Evolutionary conservation across 1,139 yeast genomes (phyloP).

Genomic region (Debaryomyces coudertii): DNA sequence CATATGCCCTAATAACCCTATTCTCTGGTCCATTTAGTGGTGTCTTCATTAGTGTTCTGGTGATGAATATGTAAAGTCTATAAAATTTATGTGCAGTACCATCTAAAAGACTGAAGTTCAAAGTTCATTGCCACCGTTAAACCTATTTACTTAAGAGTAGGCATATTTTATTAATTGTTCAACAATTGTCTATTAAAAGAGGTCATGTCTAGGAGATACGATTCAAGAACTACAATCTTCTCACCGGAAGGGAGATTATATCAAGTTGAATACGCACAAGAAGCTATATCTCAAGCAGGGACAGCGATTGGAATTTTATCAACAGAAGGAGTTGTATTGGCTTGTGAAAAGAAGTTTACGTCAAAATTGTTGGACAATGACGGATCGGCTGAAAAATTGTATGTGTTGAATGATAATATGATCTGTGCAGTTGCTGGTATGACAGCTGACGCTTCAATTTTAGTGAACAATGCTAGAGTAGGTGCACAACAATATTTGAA

Average conservation of each 20-base stretch:
- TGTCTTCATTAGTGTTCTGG: neutral
- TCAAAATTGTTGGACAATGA: slow-evolving; percentile 92
- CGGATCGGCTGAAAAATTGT: slow-evolving; percentile 89
- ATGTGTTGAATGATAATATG: slow-evolving; percentile 78
- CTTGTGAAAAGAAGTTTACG: slow-evolving; percentile 95
- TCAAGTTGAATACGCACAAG: slow-evolving; percentile 95
- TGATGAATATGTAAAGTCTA: neutral
- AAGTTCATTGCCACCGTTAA: slow-evolving; percentile 8
- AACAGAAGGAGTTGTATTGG: slow-evolving; percentile 89
- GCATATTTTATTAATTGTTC: neutral
- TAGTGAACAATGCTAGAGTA: slow-evolving; percentile 85
- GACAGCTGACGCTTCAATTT: slow-evolving; percentile 94
- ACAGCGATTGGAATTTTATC: slow-evolving; percentile 96
- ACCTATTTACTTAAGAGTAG: neutral
- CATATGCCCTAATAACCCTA: neutral
- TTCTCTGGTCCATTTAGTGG: neutral
- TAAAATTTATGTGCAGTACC: slow-evolving; percentile 2
- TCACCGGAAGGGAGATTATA: slow-evolving; percentile 98
- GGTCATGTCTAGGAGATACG: slow-evolving; percentile 62
- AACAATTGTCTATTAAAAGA: slow-evolving; percentile 6
- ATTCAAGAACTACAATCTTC: slow-evolving; percentile 96
- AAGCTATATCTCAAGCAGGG: slow-evolving; percentile 97
- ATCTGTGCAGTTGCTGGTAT: slow-evolving; percentile 97
- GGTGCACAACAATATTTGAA: slow-evolving; percentile 83
- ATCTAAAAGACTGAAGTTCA: slow-evolving; percentile 1